Percentiles rank a stretch among this genome's conserved stretches.
These are phyloP conservation scores for Pichia sp. DNA, from an alignment of 1,139 yeast genomes.

Conservation along the genomic window DNA sequence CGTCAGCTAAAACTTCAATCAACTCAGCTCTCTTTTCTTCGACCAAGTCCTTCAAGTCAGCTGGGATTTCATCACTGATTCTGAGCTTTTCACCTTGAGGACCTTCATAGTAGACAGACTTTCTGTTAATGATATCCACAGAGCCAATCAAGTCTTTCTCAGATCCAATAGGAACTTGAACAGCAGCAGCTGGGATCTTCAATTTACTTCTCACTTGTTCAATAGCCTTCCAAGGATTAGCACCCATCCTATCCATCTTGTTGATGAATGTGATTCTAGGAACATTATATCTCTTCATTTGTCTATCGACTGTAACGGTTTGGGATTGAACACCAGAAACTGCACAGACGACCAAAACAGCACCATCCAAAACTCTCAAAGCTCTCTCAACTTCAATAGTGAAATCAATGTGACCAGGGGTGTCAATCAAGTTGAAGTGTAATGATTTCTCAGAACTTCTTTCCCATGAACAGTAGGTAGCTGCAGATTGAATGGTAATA, in stretches of 20 bases:
- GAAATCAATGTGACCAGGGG: slow-evolving; percentile 98
- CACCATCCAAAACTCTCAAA: slow-evolving; percentile 93
- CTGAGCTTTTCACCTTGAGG: slow-evolving; percentile 75
- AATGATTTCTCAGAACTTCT: slow-evolving; percentile 54
- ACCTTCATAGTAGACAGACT: slow-evolving; percentile 86
- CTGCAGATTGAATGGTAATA: slow-evolving; percentile 97
- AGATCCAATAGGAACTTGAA: slow-evolving; percentile 95
- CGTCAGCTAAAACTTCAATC: slow-evolving; percentile 94
- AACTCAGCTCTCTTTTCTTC: slow-evolving; percentile 77
- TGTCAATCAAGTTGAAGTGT: slow-evolving; percentile 91
- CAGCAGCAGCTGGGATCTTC: slow-evolving; percentile 93
- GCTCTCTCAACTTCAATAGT: slow-evolving; percentile 99
- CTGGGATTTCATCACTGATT: slow-evolving; percentile 62
- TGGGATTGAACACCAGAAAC: slow-evolving; percentile 98
- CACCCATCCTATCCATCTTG: slow-evolving; percentile 99
- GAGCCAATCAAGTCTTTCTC: slow-evolving; percentile 82
- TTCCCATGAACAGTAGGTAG: slow-evolving; percentile 96
- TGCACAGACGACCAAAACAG: slow-evolving; percentile 96
- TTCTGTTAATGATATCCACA: slow-evolving; percentile 83
- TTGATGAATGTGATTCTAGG: slow-evolving; percentile 94
- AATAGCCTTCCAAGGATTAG: slow-evolving; percentile 92
- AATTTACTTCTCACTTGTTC: slow-evolving; percentile 83
- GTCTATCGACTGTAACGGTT: slow-evolving; percentile 97
- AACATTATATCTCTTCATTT: slow-evolving; percentile 96
- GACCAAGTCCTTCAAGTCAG: slow-evolving; percentile 62